These are phyloP conservation scores for Aspergillus sp. DNA, from an alignment of 2,329 filamentous ascomycete genomes.

Conservation along the genomic window DNA sequence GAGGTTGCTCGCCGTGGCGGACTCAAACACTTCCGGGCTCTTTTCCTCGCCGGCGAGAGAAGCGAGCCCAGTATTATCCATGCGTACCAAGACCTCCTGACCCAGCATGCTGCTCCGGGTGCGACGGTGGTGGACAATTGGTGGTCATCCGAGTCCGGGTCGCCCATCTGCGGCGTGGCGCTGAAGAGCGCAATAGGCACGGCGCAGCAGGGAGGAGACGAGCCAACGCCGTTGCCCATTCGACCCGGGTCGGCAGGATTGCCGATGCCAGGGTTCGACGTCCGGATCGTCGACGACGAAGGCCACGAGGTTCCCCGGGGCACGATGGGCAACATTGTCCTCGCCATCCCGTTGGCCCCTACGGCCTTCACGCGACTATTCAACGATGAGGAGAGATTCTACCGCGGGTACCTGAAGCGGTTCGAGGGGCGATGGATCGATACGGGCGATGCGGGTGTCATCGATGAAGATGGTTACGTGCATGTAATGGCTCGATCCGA, in stretches of 20 bases:
- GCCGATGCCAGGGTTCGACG: slow-evolving; percentile 87
- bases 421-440: slow-evolving; percentile 84
- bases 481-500: slow-evolving; percentile 67
- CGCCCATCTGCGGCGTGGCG: slow-evolving; percentile 66
- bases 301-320: slow-evolving; percentile 70
- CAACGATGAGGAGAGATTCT: slow-evolving; percentile 82
- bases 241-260: slow-evolving; percentile 88
- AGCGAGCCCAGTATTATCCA: slow-evolving; percentile 83
- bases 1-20: slow-evolving; percentile 66
- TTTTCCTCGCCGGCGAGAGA: slow-evolving; percentile 87
- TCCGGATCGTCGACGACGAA: slow-evolving; percentile 77
- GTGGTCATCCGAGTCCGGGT: slow-evolving; percentile 72
- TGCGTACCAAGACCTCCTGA: slow-evolving; percentile 74
- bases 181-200: slow-evolving; percentile 61
- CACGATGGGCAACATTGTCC: slow-evolving; percentile 87
- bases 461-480: slow-evolving; percentile 70
- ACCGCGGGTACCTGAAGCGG: slow-evolving; percentile 77
- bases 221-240: slow-evolving; percentile 56
- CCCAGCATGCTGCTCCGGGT: slow-evolving; percentile 62
- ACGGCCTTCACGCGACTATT: slow-evolving; percentile 85
- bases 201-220: slow-evolving; percentile 25
- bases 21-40: slow-evolving; percentile 66
- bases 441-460: slow-evolving; percentile 85
- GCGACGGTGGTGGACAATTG: slow-evolving; percentile 69
- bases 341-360: slow-evolving; percentile 77